Base-by-base conservation (phyloP, 139 green algal species). In the Micromonas pusilla region DNA sequence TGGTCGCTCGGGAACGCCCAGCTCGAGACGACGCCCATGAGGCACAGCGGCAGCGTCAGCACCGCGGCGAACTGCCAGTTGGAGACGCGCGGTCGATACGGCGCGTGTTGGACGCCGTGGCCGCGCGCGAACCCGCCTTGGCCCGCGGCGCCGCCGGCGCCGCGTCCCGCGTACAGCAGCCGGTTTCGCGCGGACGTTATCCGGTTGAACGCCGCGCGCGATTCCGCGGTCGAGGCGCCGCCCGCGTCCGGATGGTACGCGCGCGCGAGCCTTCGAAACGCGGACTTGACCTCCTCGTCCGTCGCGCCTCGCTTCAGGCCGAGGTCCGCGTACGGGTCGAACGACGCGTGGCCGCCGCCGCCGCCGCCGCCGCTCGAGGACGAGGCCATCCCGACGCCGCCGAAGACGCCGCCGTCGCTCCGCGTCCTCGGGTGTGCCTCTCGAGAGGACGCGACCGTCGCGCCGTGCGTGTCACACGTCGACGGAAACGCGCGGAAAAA, bases 241-340 rank as follows among this genome's bases (percentile, higher is more conserved):
- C 66, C 6, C 33, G 31, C 32, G 31, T 52, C 31, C 13, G 31
- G 66, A 5, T 52, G 66, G 31, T 52, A n/a, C 13, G 5, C 33
- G 66, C 25, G 26, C 36, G 68, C 63, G 13, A 70, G 63, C 63
- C 63, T 32, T 6, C 63, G 63, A 33, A 37, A 70, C 13, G 63
- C 63, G 26, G 26, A 9, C 63, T 70, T 70, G 26, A 70, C 63
- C 63, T 70, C 63, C 63, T 70, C 63, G 26, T 33, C 63, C 9
- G 13, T 33, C 63, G 63, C 63, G 63, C 63, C 63, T 5, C 9
- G 63, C 19, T 32, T 37, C 9, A 70, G 63, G 9, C 19, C 63
- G 63, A 70, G 63, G 9, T 6, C 28, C 13, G 63, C 63, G 63
- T 70, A 70, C 13, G 63, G 26, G 63, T 57, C 45, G 9, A 57